Evolutionary conservation across 2,329 filamentous ascomycete species (phyloP), one percentile per base, ranked within the genome.

Genomic region (Rutstroemia sp.): DNA sequence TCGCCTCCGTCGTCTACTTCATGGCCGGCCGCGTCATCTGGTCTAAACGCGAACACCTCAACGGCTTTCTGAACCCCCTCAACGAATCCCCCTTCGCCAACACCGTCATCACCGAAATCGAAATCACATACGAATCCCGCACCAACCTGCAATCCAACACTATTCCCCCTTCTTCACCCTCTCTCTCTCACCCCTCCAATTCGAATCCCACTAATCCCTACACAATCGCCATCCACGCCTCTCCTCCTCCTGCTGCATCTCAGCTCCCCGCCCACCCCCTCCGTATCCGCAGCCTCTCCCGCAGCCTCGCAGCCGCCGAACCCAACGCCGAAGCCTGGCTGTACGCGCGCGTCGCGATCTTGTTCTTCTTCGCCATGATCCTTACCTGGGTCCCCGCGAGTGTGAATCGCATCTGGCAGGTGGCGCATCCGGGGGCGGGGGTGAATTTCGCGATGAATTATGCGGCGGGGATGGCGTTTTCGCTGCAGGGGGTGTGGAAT

Each of bases 401-500:
- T 18, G 9, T 55, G 2, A 61, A 61, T 18, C 55, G 59, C 12
- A 21, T 61, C 12, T 58, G 49, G 18, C 49, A 51, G 37, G n/a
- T 61, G 48, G 57, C 21, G 30, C 12, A 46, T 14, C 59, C 39
- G 10, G 6, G 41, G n/a, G 18, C 4, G 14, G 27, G 27, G 8
- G 2, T 51, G 18, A 54, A 49, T 5, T 59, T 60, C 12, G 16
- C 52, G 5, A 14, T 60, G 2, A 59, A 60, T 19, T 60, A 60
- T 46, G 41, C 54, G 2, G 42, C 54, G 19, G 49, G 57, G n/a
- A 30, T 57, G 18, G 50, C 57, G 21, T 49, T 60, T 16, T 51
- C 59, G 21, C 34, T 90, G 0, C 88, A 92, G 66, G 88, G 89
- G 0, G 87, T 90, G 65, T 92, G 88, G 87, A 92, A 92, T 67